phyloP scores from a whole-genome alignment of 371 early-diverging fungal species.

The Haplosporangium sp. region DNA sequence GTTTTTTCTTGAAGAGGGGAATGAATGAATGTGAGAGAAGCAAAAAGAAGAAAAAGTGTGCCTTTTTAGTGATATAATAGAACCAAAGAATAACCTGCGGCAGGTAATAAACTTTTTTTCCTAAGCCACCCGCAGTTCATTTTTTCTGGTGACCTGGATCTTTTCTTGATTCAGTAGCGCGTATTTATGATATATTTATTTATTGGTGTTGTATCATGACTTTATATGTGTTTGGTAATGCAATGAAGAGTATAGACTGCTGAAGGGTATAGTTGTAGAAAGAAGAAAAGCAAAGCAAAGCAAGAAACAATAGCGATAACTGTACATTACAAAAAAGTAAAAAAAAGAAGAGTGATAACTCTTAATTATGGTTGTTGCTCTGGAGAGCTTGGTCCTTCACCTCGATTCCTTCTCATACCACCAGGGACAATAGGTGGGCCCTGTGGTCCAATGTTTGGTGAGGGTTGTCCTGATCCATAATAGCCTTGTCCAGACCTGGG shows the following conservation, averaged over 20 bases:
- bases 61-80: not conserved
- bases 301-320: not conserved
- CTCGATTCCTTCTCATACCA: constrained; percentile 31
- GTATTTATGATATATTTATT: not conserved
- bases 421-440: constrained; percentile 28
- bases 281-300: not conserved
- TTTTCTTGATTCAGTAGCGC: too few species aligned
- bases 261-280: constrained; percentile 10
- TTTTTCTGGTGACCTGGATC: not conserved
- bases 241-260: not conserved
- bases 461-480: not conserved
- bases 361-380: not conserved
- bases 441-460: constrained; percentile 11
- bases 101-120: not conserved
- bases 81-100: constrained; percentile 1
- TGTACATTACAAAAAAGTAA: not conserved
- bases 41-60: not conserved
- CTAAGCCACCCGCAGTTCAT: constrained; percentile 39
- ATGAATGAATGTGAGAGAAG: not conserved
- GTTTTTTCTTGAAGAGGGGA: too few species aligned
- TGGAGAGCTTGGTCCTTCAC: constrained; percentile 10
- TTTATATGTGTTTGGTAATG: not conserved
- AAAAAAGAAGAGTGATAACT: not conserved
- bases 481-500: constrained; percentile 1
- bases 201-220: not conserved